Base-by-base conservation (phyloP, 192 early-diverging fungal genomes). In the Linnemannia hyalina region DNA sequence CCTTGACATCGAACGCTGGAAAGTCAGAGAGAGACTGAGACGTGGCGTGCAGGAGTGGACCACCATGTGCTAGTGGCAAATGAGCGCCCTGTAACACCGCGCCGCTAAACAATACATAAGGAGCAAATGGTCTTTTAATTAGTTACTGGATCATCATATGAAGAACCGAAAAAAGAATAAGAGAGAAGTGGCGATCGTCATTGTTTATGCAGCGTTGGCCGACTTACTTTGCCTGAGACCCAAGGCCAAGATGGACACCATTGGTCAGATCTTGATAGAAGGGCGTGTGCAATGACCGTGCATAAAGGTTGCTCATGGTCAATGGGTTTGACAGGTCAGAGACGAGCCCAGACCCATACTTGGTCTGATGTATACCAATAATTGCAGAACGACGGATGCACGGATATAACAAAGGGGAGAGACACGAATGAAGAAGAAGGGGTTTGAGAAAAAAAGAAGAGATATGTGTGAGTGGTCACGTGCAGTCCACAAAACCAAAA, bases 1-100 rank as follows among this genome's bases (percentile, higher is more conserved):
- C 84, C 41, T 86, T 86, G 41, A 86, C 84, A 81, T 86, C 84
- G 35, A 86, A 86, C 11, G 44, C 65, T 26, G 84, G 84, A 10
- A 81, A 72, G 11, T 65, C 63, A 3, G 76, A 76, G 49, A 65
- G 74, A 16, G 72, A 57, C 41, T 57, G 26, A 4, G 68, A 46
- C 7, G 70, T 35, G 11, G 80, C 65, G 10, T 75, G 68, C 18
- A 74, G 32, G 26, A 75, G 74, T 54, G 80, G 29, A 55, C 73
- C 73, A 26, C 73, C 74, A 15, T 70, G 55, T 26, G 46, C 75
- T 7, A 85, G 38, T 2, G 74, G 73, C 70, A 85, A 22, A 16
- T 78, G 70, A 23, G 78, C 68, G 22, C 78, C 78, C 29, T 80
- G 63, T 26, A 85, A 52, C 6, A 75, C 55, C 74, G 80, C 73